Percentiles rank a stretch among this genome's conserved stretches.
These are phyloP conservation scores for Rhododendron molle DNA, from an alignment of 148 eudicot species.

Conservation along the genomic window DNA sequence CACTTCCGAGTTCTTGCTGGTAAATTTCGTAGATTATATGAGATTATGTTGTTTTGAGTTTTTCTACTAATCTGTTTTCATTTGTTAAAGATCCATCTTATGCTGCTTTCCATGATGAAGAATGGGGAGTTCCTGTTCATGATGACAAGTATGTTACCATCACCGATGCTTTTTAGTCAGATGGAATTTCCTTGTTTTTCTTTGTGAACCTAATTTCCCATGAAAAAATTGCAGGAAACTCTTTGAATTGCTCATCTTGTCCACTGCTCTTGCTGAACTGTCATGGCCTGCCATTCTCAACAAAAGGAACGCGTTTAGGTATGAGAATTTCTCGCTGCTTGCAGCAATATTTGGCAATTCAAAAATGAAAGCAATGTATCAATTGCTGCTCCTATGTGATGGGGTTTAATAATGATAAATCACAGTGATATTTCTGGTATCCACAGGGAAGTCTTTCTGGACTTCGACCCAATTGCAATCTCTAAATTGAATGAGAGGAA, in stretches of 20 bases:
- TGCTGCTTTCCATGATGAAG: constrained; percentile 76
- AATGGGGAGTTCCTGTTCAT: constrained; percentile 84
- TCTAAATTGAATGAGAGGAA: constrained; percentile 87
- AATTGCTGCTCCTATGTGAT: not conserved
- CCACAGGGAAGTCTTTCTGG: constrained; percentile 78
- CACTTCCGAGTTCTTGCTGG: not conserved
- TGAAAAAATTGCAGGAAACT: constrained; percentile 51
- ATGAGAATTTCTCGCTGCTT: constrained; percentile 10
- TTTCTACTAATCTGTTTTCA: constrained; percentile 28
- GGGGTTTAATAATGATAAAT: not conserved
- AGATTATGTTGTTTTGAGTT: not conserved
- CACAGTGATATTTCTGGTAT: not conserved
- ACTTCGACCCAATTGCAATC: constrained; percentile 65
- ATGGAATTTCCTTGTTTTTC: not conserved
- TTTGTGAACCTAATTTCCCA: constrained; percentile 2
- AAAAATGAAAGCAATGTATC: not conserved
- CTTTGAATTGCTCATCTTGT: constrained; percentile 81
- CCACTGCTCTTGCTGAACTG: constrained; percentile 85
- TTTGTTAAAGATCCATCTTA: constrained; percentile 55
- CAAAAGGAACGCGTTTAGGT: constrained; percentile 71
- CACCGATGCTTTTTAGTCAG: not conserved
- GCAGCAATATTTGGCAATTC: not conserved
- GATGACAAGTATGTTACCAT: constrained; percentile 54
- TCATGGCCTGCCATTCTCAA: constrained; percentile 85
- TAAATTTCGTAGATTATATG: not conserved